Evolutionary conservation across 768 basidiomycete species (phyloP), one percentile per base, ranked within the genome.

Genomic region (Phanerodontia chrysosporium): DNA sequence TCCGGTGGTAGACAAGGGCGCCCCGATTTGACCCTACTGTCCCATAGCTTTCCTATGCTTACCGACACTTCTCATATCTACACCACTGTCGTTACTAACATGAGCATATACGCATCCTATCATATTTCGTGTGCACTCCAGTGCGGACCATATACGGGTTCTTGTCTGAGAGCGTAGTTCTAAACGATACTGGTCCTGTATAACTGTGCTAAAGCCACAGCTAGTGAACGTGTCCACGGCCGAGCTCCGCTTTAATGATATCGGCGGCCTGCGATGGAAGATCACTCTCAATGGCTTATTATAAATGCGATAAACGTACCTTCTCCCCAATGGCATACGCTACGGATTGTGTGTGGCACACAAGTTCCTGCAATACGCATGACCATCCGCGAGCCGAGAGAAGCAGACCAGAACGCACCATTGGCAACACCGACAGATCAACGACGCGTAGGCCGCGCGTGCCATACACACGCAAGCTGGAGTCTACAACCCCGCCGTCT

Each of bases 241-340:
- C 46, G 21, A 13, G 22, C 27, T 53, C 52, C 32, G 35, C 22
- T 25, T 53, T 53, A 21, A 53, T 3, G 14, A 53, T 53, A 32
- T 53, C 52, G 2, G 52, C 52, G 10, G 52, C 52, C 52, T 53
- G 24, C 27, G 21, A 5, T 1, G 10, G n/a, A n/a, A n/a, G 21
- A 12, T 39, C 52, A 6, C 18, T 21, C 25, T 8, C 29, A 18
- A 32, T 5, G 7, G 14, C 7, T 35, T 13, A 2, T n/a, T 18
- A 18, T 29, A 7, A 32, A 51, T 28, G 12, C 18, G 12, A 25
- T 18, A 24, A 5, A 30, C 55, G 14, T 10, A 45, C 55, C 55
- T 56, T 56, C 30, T 56, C 55, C 14, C 55, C 55, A 22, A 56
- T 56, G 13, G 55, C 55, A 27, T 56, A 56, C 45, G 52, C 52